Conservation (phyloP, 2,329 filamentous ascomycete species). For the Colletotrichum tabaci region DNA sequence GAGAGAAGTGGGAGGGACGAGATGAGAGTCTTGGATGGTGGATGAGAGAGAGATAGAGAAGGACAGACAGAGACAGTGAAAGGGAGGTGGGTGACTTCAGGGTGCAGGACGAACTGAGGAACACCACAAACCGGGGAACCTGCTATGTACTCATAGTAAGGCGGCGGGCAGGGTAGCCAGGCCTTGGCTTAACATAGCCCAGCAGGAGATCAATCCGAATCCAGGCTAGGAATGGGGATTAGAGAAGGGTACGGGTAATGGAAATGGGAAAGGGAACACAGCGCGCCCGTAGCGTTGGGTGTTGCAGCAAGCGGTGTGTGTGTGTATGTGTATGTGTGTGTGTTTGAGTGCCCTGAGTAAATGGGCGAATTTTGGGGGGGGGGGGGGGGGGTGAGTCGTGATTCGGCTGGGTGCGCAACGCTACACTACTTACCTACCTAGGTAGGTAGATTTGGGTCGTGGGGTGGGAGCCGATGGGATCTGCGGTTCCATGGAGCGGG, state of each 20-base stretch:
- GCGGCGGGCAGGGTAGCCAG: neutral
- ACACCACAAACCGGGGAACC: neutral
- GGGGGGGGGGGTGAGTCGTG: neutral
- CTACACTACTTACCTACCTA: no score
- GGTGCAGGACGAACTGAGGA: neutral
- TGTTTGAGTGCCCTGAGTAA: neutral
- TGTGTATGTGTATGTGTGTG: neutral
- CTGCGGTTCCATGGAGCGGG: slow-evolving; percentile 34
- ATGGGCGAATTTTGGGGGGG: neutral
- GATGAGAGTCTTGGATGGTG: neutral
- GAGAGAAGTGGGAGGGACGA: neutral
- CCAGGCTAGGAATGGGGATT: slow-evolving; percentile 10
- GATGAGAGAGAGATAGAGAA: neutral
- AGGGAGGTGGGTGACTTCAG: neutral
- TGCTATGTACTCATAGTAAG: neutral
- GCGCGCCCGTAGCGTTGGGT: neutral
- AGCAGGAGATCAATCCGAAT: slow-evolving; percentile 11
- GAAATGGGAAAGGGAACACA: slow-evolving; percentile 7
- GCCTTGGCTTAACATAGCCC: slow-evolving; percentile 24
- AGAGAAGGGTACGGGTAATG: slow-evolving; percentile 10
- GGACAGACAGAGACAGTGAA: neutral
- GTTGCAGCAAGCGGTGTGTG: neutral
- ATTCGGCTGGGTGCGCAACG: neutral
- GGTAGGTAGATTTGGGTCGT: slow-evolving; percentile 5
- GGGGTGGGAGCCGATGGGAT: slow-evolving; percentile 31